Percentiles rank a stretch among this genome's conserved stretches.
Conservation (phyloP, 2,329 filamentous ascomycete genomes). For the Tolypocladium capitatum region DNA sequence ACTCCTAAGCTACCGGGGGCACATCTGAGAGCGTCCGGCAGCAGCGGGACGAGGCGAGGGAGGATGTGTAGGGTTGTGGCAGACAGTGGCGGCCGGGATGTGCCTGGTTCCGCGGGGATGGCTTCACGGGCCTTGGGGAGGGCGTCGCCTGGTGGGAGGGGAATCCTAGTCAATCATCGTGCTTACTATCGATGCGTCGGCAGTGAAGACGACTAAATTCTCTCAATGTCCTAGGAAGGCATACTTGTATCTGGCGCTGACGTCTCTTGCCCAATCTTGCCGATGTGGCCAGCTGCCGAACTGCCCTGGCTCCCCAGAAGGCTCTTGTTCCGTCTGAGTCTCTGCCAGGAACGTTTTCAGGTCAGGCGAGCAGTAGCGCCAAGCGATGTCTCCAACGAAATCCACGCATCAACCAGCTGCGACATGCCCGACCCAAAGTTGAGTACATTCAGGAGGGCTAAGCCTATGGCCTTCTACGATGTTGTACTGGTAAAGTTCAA, state of each 20-base stretch:
- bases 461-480: constrained; percentile 1
- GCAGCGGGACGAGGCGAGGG: not conserved
- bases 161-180: constrained; percentile 8
- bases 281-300: constrained; percentile 13
- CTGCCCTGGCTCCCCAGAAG: not conserved
- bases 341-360: constrained; percentile 10
- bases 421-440: constrained; percentile 1
- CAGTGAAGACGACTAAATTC: not conserved
- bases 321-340: not conserved
- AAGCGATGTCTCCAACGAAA: constrained; percentile 3
- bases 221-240: not conserved
- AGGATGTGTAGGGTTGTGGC: not conserved
- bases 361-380: constrained; percentile 4
- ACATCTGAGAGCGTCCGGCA: not conserved
- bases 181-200: not conserved
- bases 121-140: not conserved
- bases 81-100: not conserved
- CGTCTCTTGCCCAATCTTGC: constrained; percentile 9
- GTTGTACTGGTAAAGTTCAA: constrained; percentile 1
- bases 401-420: constrained; percentile 2
- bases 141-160: no score
- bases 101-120: not conserved
- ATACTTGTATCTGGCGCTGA: constrained; percentile 15
- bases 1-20: not conserved
- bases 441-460: constrained; percentile 1